Evolutionary conservation across 2,329 filamentous ascomycete species (phyloP).

Genomic region (Dryadomyces quercivorus): DNA sequence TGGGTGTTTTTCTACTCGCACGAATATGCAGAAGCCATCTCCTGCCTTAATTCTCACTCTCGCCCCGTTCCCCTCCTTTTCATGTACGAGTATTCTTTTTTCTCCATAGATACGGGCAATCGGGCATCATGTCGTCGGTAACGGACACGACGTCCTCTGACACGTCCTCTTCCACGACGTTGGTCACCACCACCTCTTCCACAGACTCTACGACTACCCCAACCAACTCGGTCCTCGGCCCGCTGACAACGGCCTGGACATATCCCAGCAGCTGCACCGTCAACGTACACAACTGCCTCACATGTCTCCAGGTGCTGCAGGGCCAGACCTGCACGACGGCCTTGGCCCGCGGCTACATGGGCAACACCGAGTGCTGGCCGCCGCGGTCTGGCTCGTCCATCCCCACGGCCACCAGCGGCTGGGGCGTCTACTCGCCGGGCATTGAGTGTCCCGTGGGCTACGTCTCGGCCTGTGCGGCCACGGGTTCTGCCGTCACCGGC

Average conservation of each 20-base stretch:
- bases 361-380: slow-evolving; percentile 14
- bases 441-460: slow-evolving; percentile 12
- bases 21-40: no score
- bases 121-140: no score
- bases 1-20: no score
- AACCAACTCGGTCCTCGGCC: slow-evolving; percentile 8
- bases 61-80: no score
- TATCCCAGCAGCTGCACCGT: slow-evolving; percentile 12
- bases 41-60: no score
- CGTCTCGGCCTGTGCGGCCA: slow-evolving; percentile 10
- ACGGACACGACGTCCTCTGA: no score
- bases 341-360: slow-evolving; percentile 8
- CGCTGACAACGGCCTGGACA: slow-evolving; percentile 12
- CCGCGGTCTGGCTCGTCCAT: slow-evolving; percentile 5
- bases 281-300: slow-evolving; percentile 11
- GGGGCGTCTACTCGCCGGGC: slow-evolving; percentile 14
- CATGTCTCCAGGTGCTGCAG: slow-evolving; percentile 11
- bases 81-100: no score
- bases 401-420: slow-evolving; percentile 9
- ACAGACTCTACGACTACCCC: neutral
- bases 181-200: no score
- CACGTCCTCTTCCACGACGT: no score
- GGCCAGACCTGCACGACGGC: slow-evolving; percentile 14
- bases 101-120: no score
- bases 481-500: slow-evolving; percentile 9